Conservation (phyloP, 208 protist genomes). For the Acanthamoeba culbertsoni region DNA sequence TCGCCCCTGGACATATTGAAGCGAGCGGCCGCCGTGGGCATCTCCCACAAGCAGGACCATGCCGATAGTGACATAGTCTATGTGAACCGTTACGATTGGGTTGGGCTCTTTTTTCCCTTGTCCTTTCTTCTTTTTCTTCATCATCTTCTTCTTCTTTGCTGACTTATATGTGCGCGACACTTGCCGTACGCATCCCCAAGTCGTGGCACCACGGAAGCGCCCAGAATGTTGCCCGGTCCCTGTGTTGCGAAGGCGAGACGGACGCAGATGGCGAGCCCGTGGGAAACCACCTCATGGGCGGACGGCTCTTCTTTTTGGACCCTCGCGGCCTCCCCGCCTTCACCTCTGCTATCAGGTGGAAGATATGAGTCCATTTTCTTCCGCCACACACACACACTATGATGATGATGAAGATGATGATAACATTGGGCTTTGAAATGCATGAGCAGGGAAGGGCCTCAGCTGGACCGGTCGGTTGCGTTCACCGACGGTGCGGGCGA, state of each 20-base stretch:
- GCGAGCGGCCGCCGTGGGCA: neutral
- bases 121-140: neutral
- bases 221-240: neutral
- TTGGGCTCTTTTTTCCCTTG: neutral
- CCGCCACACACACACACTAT: too few species aligned
- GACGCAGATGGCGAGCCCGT: neutral
- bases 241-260: neutral
- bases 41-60: neutral
- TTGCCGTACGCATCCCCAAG: too few species aligned
- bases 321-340: neutral
- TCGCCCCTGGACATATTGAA: neutral
- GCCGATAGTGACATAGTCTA: conserved; percentile 2
- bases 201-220: neutral
- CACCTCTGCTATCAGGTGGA: neutral
- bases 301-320: conserved; percentile 21
- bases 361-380: neutral
- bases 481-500: neutral
- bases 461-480: neutral
- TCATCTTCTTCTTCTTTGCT: neutral
- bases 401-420: too few species aligned
- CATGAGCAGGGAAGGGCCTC: neutral
- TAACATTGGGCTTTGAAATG: too few species aligned
- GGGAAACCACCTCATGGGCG: neutral
- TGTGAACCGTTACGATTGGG: conserved; percentile 13
- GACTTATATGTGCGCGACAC: too few species aligned